A percentile compares a stretch with the other conserved stretches of the same genome.
Conservation (phyloP, 352 stramenopile genomes). For the Thraustochytrium sp. region DNA sequence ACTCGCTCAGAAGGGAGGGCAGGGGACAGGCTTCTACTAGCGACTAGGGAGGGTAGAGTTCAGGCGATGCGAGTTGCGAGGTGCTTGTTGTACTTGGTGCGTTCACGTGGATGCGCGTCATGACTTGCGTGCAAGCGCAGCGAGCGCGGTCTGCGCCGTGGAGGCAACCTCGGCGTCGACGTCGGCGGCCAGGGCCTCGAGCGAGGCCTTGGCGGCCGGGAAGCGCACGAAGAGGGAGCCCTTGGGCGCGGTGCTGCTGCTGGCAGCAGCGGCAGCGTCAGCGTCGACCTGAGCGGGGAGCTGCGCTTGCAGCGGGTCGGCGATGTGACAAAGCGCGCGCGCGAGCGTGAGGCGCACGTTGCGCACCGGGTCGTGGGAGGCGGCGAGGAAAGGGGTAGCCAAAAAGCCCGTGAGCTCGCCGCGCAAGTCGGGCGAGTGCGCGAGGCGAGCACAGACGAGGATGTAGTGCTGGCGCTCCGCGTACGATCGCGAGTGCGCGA, state of each 20-base stretch:
- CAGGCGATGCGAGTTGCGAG: too few relatives aligned
- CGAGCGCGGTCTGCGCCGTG: not conserved
- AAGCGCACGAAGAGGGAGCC: not conserved
- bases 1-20: too few relatives aligned
- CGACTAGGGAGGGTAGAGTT: too few relatives aligned
- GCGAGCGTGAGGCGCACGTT: slow-evolving; percentile 12
- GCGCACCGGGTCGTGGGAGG: not conserved
- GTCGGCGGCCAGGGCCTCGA: not conserved
- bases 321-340: not conserved
- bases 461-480: slow-evolving; percentile 26
- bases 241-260: not conserved
- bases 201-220: not conserved
- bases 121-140: not conserved
- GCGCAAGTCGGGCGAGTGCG: not conserved
- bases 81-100: too few relatives aligned
- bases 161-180: not conserved
- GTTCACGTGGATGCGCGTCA: too few relatives aligned
- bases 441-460: not conserved
- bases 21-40: too few relatives aligned
- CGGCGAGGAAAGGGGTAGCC: not conserved
- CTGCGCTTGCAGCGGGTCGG: not conserved
- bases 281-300: not conserved
- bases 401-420: not conserved
- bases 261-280: not conserved
- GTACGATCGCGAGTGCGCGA: not conserved